Base-by-base conservation (phyloP, 371 early-diverging fungal genomes). In the Dichotomocladium elegans region DNA sequence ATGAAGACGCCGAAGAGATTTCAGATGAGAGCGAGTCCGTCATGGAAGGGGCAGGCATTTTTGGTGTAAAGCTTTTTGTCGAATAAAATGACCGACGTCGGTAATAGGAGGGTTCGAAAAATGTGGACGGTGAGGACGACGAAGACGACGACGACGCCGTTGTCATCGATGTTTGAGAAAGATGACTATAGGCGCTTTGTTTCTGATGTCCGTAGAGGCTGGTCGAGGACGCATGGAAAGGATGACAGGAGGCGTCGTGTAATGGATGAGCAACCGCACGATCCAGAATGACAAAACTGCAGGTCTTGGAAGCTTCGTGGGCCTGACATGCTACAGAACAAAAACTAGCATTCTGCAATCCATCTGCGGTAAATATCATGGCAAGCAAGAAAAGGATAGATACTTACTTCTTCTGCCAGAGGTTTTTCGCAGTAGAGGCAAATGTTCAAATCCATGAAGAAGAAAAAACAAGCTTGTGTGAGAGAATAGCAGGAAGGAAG, bases 351-450 rank as follows among this genome's bases (percentile, higher is more conserved):
- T 37, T 51, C 58, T 47, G n/a, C n/a, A n/a, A n/a, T n/a, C n/a
- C n/a, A n/a, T n/a, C n/a, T n/a, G n/a, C n/a, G n/a, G n/a, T n/a
- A n/a, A n/a, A n/a, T n/a, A n/a, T n/a, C n/a, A n/a, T 54, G 37
- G 41, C 60, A 60, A 30, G 44, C 37, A 14, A 41, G n/a, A 21
- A 48, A 52, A 27, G 55, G 55, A 46, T 54, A 59, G 43, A 34
- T 48, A 42, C 41, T 47, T 9, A 26, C 43, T 17, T 60, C 60
- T 17, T 60, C 46, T 3, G 49, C n/a, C 10, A 60, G 35, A 30
- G 37, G 60, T 28, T 60, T 60, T 46, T 60, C 60, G 35, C 60
- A 60, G 26, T 54, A 60, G 37, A 60, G 31, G 33, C 60, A 60
- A 30, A 60, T 60, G 26, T 55, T 60, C 9, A 60, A 46, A 45